Evolutionary conservation across 176 grass and related monocot species (phyloP), one percentile per base, ranked within the genome.

Genomic region (Panicum miliaceum): DNA sequence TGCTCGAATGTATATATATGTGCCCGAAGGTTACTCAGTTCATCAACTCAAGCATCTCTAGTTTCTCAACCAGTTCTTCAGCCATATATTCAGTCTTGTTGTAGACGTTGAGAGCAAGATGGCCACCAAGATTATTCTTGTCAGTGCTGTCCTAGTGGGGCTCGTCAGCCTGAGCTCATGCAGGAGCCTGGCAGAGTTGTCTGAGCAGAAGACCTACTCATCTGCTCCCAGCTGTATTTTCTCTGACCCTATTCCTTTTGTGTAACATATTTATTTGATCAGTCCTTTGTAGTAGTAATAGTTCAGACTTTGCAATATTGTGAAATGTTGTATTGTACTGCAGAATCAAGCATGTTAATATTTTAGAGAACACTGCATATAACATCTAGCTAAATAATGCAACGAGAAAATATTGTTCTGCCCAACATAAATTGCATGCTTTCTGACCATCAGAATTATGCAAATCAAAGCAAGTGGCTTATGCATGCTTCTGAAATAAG

Each of bases 131-230:
- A 67, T 82, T 78, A 73, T 91, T 87, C 76, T 94, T 63, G 78
- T 92, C 72, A 87, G 87, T 87, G 73, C 35, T 35, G 79, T 94
- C 83, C 37, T 94, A 48, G 64, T 87, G 70, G 92, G 89, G 67
- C 71, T 94, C 8, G 59, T 82, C 60, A 82, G 84, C 79, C 87
- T 88, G 63, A 84, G 82, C 62, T 83, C 90, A 51, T 92, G 89
- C 57, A 86, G 92, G 73, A 92, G 64, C 65, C 76, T 92, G 65
- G 92, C 71, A 84, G 92, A 89, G 50, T 87, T 82, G 59, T 64
- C 79, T 68, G 92, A 79, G 25, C 50, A 85, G 25, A 92, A 94
- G 77, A 89, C 76, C 47, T 86, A 87, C 80, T 86, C 86, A 35
- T 78, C 69, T 84, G 8, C 68, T 79, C 62, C 58, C 23, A 75